These are phyloP conservation scores for Pythium monospermum DNA, from an alignment of 352 stramenopile species.

Conservation along the genomic window DNA sequence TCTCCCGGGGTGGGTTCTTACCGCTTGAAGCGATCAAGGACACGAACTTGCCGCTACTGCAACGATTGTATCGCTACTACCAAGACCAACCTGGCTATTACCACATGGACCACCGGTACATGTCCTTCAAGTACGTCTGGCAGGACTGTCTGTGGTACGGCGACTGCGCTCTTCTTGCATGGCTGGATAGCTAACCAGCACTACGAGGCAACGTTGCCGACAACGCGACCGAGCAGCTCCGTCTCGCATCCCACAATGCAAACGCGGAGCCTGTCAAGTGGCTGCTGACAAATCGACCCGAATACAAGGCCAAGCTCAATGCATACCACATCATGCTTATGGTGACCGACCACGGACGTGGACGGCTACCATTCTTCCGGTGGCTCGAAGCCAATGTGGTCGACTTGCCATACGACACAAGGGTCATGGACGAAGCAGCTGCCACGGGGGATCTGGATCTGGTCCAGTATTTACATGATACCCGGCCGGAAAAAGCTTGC, in stretches of 20 bases:
- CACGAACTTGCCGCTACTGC: no score
- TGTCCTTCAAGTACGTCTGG: no score
- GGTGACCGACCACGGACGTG: background rate
- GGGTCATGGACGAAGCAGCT: background rate
- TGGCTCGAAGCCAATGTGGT: conserved; percentile 2
- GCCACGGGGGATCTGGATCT: background rate
- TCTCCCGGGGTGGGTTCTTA: no score
- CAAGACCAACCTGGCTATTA: no score
- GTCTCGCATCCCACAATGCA: background rate
- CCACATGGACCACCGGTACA: no score
- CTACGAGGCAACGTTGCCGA: no score
- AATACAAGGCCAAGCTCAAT: background rate
- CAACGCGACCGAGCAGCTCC: background rate
- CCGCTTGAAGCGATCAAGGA: no score
- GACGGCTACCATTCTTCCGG: conserved; percentile 10
- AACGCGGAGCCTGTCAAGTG: background rate
- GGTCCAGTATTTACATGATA: conserved; percentile 5
- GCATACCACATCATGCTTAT: background rate
- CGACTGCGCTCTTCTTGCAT: no score
- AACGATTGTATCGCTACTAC: no score
- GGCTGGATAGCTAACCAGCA: no score
- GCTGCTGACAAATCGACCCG: background rate
- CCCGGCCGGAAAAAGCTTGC: no score
- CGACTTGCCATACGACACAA: background rate
- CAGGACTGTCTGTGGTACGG: no score